Evolutionary conservation across 2,329 filamentous ascomycete species (phyloP).

Genomic region (Kalaharituber pfeilii): DNA sequence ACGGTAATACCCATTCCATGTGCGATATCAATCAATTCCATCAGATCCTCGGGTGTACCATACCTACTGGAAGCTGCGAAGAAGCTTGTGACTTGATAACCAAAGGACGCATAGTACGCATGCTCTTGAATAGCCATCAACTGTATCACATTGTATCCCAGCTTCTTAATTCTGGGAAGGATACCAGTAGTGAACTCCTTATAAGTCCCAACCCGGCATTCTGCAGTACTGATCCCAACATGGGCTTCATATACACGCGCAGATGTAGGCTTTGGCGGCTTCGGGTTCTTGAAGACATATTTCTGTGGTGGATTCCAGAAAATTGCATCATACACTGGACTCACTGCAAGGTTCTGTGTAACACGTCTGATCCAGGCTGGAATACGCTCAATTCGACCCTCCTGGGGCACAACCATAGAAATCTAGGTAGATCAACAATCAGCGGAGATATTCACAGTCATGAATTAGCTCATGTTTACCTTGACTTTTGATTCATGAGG

Average conservation of each 20-base stretch:
- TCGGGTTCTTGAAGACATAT: constrained; percentile 69
- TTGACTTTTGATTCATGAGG: constrained; percentile 92
- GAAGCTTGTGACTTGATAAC: constrained; percentile 97
- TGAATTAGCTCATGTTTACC: constrained; percentile 35
- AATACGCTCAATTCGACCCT: constrained; percentile 69
- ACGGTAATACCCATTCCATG: constrained; percentile 82
- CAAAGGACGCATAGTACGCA: constrained; percentile 97
- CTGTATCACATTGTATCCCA: constrained; percentile 96
- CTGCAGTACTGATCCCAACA: constrained; percentile 87
- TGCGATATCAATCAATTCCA: constrained; percentile 89
- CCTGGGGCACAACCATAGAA: constrained; percentile 59
- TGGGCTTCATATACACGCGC: constrained; percentile 97
- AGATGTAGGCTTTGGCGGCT: constrained; percentile 68
- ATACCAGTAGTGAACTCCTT: constrained; percentile 92
- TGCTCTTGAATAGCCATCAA: constrained; percentile 99
- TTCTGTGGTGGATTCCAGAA: constrained; percentile 86
- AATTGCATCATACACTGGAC: constrained; percentile 79
- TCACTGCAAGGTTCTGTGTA: constrained; percentile 77
- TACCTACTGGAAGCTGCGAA: constrained; percentile 95
- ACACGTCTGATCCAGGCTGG: constrained; percentile 97
- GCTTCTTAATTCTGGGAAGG: constrained; percentile 70
- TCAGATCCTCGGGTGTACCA: constrained; percentile 81
- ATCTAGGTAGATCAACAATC: constrained; percentile 38
- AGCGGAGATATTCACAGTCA: too few species aligned
- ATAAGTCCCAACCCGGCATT: constrained; percentile 77